Conservation (phyloP, 2,329 filamentous ascomycete species). For the Alternaria triticimaculans region DNA sequence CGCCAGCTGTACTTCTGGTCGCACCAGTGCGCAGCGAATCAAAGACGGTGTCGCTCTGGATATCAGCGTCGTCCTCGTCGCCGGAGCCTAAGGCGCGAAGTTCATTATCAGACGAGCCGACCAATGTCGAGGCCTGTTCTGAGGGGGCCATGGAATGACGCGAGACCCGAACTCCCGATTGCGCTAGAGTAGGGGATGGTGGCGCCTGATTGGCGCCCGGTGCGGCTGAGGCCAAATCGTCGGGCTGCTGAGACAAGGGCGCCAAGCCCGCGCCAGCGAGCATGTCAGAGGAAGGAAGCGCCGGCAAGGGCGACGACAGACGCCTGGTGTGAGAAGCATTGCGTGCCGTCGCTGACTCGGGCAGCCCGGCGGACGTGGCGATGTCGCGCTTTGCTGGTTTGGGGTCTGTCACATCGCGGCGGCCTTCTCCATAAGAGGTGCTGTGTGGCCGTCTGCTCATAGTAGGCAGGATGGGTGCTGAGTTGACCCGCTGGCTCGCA, state of each 20-base stretch:
- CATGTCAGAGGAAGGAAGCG: slow-evolving; percentile 21
- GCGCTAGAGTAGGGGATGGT: slow-evolving; percentile 44
- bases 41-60: slow-evolving; percentile 77
- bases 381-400: slow-evolving; percentile 38
- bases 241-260: slow-evolving; percentile 43
- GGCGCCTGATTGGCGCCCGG: slow-evolving; percentile 42
- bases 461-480: slow-evolving; percentile 41
- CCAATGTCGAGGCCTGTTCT: slow-evolving; percentile 69
- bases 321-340: slow-evolving; percentile 14
- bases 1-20: slow-evolving; percentile 67
- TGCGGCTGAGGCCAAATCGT: slow-evolving; percentile 38
- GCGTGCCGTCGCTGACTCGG: slow-evolving; percentile 15
- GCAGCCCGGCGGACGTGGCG: slow-evolving; percentile 33
- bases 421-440: slow-evolving; percentile 46
- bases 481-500: slow-evolving; percentile 42
- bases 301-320: slow-evolving; percentile 35
- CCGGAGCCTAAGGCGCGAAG: slow-evolving; percentile 68
- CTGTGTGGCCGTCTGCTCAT: slow-evolving; percentile 50
- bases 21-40: slow-evolving; percentile 77
- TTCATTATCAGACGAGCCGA: slow-evolving; percentile 72
- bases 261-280: slow-evolving; percentile 33
- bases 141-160: slow-evolving; percentile 63
- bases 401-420: slow-evolving; percentile 47
- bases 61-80: slow-evolving; percentile 80
- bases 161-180: slow-evolving; percentile 52